Conservation (phyloP, 345 rosid species). For the Brassica rapa region DNA sequence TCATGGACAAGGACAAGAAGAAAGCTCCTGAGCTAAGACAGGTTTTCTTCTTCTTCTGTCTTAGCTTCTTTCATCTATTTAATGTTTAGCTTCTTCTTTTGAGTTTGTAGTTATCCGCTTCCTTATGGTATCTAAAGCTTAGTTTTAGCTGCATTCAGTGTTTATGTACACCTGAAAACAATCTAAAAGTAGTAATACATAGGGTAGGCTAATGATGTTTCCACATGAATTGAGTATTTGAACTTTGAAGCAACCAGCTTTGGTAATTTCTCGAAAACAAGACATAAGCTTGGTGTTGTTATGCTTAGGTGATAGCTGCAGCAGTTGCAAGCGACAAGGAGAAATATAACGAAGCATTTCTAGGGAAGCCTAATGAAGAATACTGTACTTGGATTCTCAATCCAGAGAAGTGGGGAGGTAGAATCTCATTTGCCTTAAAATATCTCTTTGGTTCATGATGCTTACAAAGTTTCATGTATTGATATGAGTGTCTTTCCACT, state of each 20-base stretch:
- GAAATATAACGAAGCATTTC: slow-evolving; percentile 85
- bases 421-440: neutral
- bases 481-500: neutral
- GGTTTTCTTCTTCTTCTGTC: slow-evolving; percentile 41
- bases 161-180: neutral
- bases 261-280: neutral
- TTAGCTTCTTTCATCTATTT: slow-evolving; percentile 14
- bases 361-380: slow-evolving; percentile 71
- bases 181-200: neutral
- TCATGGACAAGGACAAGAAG: slow-evolving; percentile 79
- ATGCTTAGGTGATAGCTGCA: slow-evolving; percentile 81
- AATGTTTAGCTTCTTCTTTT: slow-evolving; percentile 6
- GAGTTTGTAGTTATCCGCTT: slow-evolving; percentile 7
- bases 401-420: slow-evolving; percentile 98
- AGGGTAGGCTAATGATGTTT: slow-evolving; percentile 3
- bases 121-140: neutral
- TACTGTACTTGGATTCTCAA: slow-evolving; percentile 93
- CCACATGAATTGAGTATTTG: neutral
- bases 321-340: slow-evolving; percentile 74
- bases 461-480: neutral
- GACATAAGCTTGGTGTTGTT: slow-evolving; percentile 8
- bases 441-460: slow-evolving; percentile 2
- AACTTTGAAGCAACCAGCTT: neutral
- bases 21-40: slow-evolving; percentile 62
- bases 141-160: neutral